Evolutionary conservation across 2,329 filamentous ascomycete species (phyloP).

Genomic region (Metarhizium album): DNA sequence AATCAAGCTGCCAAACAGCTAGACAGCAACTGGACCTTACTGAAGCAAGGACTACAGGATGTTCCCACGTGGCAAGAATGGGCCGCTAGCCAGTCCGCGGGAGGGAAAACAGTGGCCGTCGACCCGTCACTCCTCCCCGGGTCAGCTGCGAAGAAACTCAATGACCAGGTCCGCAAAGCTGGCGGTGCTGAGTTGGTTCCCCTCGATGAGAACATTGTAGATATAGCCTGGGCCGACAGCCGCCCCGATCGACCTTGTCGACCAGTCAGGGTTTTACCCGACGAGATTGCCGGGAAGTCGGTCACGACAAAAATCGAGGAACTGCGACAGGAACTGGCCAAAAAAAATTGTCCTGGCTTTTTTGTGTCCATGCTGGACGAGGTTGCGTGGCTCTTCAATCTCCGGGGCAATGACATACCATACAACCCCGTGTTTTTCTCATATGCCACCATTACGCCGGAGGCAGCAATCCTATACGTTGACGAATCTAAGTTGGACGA

Average conservation of each 20-base stretch:
- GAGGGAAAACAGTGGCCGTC: slow-evolving; percentile 79
- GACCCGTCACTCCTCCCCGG: slow-evolving; percentile 80
- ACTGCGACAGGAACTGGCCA: slow-evolving; percentile 80
- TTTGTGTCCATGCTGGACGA: slow-evolving; percentile 94
- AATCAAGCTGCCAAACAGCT: slow-evolving; percentile 90
- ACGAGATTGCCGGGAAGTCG: slow-evolving; percentile 70
- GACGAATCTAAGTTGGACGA: slow-evolving; percentile 66
- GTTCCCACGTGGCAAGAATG: slow-evolving; percentile 98
- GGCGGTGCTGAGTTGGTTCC: slow-evolving; percentile 68
- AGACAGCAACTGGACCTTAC: slow-evolving; percentile 78
- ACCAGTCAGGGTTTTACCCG: slow-evolving; percentile 58
- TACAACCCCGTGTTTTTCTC: slow-evolving; percentile 99
- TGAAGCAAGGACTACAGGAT: slow-evolving; percentile 89
- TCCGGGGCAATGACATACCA: slow-evolving; percentile 87
- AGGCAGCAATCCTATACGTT: slow-evolving; percentile 69
- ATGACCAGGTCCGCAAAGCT: slow-evolving; percentile 77
- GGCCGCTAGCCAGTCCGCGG: slow-evolving; percentile 76
- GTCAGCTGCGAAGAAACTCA: slow-evolving; percentile 53
- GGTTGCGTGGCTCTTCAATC: slow-evolving; percentile 96
- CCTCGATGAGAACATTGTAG: slow-evolving; percentile 75
- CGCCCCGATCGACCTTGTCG: slow-evolving; percentile 68
- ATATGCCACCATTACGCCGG: slow-evolving; percentile 78
- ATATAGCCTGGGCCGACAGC: slow-evolving; percentile 71
- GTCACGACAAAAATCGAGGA: slow-evolving; percentile 76
- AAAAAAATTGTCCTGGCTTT: slow-evolving; percentile 79